Conservation (phyloP, 257 asterid species). For the Solanum pimpinellifolium region DNA sequence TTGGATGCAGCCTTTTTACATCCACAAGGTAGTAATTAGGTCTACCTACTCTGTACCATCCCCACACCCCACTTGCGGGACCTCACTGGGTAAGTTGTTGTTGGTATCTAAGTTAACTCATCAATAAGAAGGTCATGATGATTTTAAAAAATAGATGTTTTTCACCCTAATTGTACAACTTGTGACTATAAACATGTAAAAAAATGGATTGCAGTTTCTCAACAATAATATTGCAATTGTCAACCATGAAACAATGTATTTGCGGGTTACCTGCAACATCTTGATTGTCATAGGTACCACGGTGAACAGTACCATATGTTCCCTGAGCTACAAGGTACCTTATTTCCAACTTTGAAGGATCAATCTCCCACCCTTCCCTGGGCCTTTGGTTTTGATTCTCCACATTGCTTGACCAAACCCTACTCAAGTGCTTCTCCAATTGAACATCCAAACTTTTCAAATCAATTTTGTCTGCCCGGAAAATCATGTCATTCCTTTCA, state of each 20-base stretch:
- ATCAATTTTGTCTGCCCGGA: constrained; percentile 79
- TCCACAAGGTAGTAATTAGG: neutral
- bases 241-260: neutral
- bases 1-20: neutral
- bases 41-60: too few relatives aligned
- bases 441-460: constrained; percentile 79
- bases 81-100: too few relatives aligned
- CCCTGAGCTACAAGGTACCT: constrained; percentile 88
- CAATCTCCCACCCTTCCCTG: constrained; percentile 80
- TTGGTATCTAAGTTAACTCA: neutral
- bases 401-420: constrained; percentile 59
- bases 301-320: constrained; percentile 74
- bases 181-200: neutral
- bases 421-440: constrained; percentile 83
- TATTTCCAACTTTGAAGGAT: constrained; percentile 66
- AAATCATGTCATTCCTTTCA: constrained; percentile 52
- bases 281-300: constrained; percentile 63
- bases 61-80: too few relatives aligned
- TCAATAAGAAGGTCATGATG: neutral
- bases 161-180: neutral
- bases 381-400: constrained; percentile 41
- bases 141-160: neutral
- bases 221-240: neutral
- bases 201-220: neutral
- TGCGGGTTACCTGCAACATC: constrained; percentile 73